Base-by-base conservation (phyloP, 2,329 filamentous ascomycete species). In the Anisogramma anomala region DNA sequence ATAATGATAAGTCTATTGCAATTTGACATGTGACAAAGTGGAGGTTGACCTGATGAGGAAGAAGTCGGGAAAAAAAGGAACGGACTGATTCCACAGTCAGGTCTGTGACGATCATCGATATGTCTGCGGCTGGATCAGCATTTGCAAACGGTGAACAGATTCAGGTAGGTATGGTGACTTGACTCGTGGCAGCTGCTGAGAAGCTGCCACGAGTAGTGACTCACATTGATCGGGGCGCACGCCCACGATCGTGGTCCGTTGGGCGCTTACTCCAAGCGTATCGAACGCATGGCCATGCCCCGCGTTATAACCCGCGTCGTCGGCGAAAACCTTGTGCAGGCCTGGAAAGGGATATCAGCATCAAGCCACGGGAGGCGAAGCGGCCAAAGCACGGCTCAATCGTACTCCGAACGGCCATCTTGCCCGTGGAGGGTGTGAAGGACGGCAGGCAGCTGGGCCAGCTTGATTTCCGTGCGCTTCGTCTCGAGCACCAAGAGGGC, bases 221-320 rank as follows among this genome's bases (percentile, higher is more conserved):
- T 59, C 56, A 74, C 72, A 74, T 58, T 79, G 74, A 59, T 79
- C 76, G 1, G 76, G 77, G 11, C 77, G 63, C 7, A 79, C 66
- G 44, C 79, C 59, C 0, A 73, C 62, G 4, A 77, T 47, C 0
- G 65, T 67, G 0, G 71, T 70, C 23, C 54, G 43, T 4, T 55
- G 48, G 0, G 63, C 54, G 41, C 69, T 62, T 10, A 80, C 59
- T 0, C 72, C 72, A 31, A 76, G 74, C 7, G 59, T 59, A 36
- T 73, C 61, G 48, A 79, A 80, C 1, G 69, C 71, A 33, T 72
- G 64, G 0, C 74, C 74, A 42, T 77, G 70, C 1, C 70, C 71
- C 2, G 64, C 62, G 42, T 71, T 68, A 50, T 74, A 71, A 49
- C 65, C 69, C 40, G 69, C 63, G 30, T 75, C 71, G 33, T 76